Percentiles rank a stretch among this genome's conserved stretches.
phyloP scores from a whole-genome alignment of 345 rosid genomes.

The Limnanthes douglasii region DNA sequence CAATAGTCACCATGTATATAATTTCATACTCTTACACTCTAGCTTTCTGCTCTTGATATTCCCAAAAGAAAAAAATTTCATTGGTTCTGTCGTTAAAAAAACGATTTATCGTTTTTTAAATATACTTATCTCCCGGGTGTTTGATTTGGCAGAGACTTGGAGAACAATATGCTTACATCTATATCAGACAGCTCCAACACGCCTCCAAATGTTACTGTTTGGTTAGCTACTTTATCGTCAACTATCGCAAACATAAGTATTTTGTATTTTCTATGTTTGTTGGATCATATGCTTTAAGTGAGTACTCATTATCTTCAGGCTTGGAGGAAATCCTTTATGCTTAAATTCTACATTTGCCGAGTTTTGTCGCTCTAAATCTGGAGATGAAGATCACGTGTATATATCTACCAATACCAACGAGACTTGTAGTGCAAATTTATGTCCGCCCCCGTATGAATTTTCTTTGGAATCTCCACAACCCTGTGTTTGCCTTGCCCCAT shows the following conservation, averaged over 20 bases:
- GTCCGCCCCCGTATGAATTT: slow-evolving; percentile 57
- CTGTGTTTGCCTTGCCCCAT: slow-evolving; percentile 78
- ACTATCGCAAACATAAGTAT: not conserved
- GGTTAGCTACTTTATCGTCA: slow-evolving; percentile 34
- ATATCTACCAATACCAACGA: slow-evolving; percentile 11
- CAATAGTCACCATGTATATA: too few species aligned
- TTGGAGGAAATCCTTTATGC: slow-evolving; percentile 78
- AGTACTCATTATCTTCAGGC: slow-evolving; percentile 37
- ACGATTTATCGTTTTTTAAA: too few species aligned
- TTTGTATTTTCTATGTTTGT: slow-evolving; percentile 3
- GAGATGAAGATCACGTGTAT: slow-evolving; percentile 6
- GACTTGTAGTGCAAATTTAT: slow-evolving; percentile 29
- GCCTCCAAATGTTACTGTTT: slow-evolving; percentile 66
- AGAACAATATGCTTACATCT: slow-evolving; percentile 47
- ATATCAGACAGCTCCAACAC: slow-evolving; percentile 39
- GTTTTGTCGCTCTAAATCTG: slow-evolving; percentile 32
- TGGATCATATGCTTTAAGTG: slow-evolving; percentile 1
- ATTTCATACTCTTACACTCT: too few species aligned
- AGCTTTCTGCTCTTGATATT: too few species aligned
- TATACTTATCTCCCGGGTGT: not conserved
- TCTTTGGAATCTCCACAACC: slow-evolving; percentile 20
- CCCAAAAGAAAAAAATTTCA: too few species aligned
- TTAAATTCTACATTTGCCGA: slow-evolving; percentile 13
- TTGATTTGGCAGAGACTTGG: slow-evolving; percentile 47
- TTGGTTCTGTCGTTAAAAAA: too few species aligned